phyloP scores from a whole-genome alignment of 1,284 basidiomycete species.

The Boletellus dicymbophilus region DNA sequence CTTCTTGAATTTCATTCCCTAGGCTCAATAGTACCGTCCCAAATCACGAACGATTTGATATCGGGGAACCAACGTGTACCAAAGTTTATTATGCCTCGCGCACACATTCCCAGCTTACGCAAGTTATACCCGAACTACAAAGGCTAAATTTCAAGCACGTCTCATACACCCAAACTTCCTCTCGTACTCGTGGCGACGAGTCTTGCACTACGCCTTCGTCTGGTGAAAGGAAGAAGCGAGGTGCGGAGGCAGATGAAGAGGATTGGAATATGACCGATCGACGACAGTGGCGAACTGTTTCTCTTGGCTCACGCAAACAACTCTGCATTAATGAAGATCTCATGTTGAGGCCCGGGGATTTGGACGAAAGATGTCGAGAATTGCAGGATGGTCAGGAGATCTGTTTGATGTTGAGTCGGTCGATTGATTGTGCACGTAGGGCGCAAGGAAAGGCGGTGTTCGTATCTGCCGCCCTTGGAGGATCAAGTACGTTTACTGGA shows the following conservation, averaged over 20 bases:
- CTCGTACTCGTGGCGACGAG: constrained; percentile 10
- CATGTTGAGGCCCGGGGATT: constrained; percentile 63
- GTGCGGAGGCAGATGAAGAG: constrained; percentile 25
- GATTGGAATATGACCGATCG: constrained; percentile 25
- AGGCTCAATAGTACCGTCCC: constrained; percentile 18
- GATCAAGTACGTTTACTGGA: constrained; percentile 80
- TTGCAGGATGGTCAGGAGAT: constrained; percentile 69
- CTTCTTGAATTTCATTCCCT: neutral
- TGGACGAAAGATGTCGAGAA: constrained; percentile 93
- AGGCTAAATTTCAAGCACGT: constrained; percentile 56
- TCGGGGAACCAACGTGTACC: constrained; percentile 61
- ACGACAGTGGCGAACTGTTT: constrained; percentile 60
- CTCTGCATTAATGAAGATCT: constrained; percentile 91
- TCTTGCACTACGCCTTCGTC: constrained; percentile 1
- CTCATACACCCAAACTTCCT: constrained; percentile 3
- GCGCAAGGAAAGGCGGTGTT: constrained; percentile 71
- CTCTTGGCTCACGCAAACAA: constrained; percentile 91
- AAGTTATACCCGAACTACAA: constrained; percentile 85
- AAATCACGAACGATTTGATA: constrained; percentile 19
- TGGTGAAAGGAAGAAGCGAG: constrained; percentile 21
- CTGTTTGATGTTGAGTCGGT: neutral
- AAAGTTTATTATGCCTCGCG: constrained; percentile 94
- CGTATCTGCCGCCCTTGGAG: constrained; percentile 75
- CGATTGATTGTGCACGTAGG: constrained; percentile 36
- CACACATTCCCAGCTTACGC: constrained; percentile 94